phyloP scores from a whole-genome alignment of 2,329 filamentous ascomycete species.

The Sporothrix phasma region DNA sequence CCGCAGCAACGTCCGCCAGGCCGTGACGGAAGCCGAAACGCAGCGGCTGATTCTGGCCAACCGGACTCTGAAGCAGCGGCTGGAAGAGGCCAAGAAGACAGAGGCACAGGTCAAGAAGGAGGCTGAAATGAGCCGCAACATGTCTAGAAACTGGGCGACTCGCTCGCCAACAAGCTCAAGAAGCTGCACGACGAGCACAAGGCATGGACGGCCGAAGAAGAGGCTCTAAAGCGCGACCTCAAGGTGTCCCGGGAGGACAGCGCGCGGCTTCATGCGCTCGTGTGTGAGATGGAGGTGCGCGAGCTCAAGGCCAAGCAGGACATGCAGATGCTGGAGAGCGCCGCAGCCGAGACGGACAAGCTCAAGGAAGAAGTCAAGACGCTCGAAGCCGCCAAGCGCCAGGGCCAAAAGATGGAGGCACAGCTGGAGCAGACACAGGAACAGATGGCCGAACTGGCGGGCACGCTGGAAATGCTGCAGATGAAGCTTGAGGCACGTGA shows the following conservation, averaged over 20 bases:
- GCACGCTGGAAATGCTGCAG: slow-evolving; percentile 47
- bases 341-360: slow-evolving; percentile 48
- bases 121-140: slow-evolving; percentile 58
- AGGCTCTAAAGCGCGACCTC: slow-evolving; percentile 48
- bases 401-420: slow-evolving; percentile 54
- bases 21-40: slow-evolving; percentile 70
- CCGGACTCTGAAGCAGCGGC: slow-evolving; percentile 59
- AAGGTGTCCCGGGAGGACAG: slow-evolving; percentile 48
- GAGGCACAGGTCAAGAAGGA: slow-evolving; percentile 64
- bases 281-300: slow-evolving; percentile 59
- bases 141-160: slow-evolving; percentile 68
- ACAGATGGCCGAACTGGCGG: slow-evolving; percentile 49
- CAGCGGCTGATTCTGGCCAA: slow-evolving; percentile 73
- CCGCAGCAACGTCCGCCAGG: slow-evolving; percentile 63
- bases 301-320: slow-evolving; percentile 56
- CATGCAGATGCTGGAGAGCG: slow-evolving; percentile 33
- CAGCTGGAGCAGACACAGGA: slow-evolving; percentile 47
- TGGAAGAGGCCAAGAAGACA: slow-evolving; percentile 61
- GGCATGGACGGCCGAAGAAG: slow-evolving; percentile 49
- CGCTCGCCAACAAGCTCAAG: slow-evolving; percentile 57
- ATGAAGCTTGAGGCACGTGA: slow-evolving; percentile 46
- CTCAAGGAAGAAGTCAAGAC: slow-evolving; percentile 50
- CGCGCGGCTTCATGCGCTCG: slow-evolving; percentile 53
- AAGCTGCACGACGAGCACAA: slow-evolving; percentile 60
- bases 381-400: slow-evolving; percentile 50